A percentile compares a stretch with the other conserved stretches of the same genome.
Conservation (phyloP, 257 asterid genomes). For the Misopates orontium region DNA sequence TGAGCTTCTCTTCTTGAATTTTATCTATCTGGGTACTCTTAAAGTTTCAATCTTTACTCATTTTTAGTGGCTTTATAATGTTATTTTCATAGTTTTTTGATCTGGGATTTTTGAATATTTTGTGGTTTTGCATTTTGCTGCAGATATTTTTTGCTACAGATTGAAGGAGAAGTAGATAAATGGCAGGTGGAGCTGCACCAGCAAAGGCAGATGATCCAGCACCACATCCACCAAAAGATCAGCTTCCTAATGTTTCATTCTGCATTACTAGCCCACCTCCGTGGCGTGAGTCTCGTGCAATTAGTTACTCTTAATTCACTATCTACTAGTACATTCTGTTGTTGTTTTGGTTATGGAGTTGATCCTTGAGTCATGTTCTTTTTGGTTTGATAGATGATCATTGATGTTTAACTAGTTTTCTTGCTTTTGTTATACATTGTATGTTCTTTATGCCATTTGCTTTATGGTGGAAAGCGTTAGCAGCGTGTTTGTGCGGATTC, state of each 20-base stretch:
- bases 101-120: constrained; percentile 11
- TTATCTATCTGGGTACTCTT: not conserved
- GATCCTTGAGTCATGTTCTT: constrained; percentile 6
- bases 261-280: constrained; percentile 98
- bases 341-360: constrained; percentile 6
- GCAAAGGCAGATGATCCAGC: constrained; percentile 70
- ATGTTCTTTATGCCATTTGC: not conserved
- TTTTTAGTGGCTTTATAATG: not conserved
- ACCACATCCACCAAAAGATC: constrained; percentile 78
- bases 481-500: not conserved
- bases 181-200: constrained; percentile 45
- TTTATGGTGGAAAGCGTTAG: constrained; percentile 1
- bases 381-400: not conserved
- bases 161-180: constrained; percentile 29
- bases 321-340: constrained; percentile 10
- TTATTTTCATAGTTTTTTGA: not conserved
- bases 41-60: not conserved
- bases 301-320: not conserved
- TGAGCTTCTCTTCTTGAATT: no score
- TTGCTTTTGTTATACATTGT: not conserved
- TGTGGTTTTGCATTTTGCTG: not conserved
- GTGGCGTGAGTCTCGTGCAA: constrained; percentile 66
- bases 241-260: constrained; percentile 80
- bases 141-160: constrained; percentile 21
- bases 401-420: not conserved